phyloP scores from a whole-genome alignment of 345 rosid species.

The Stellera chamaejasme region DNA sequence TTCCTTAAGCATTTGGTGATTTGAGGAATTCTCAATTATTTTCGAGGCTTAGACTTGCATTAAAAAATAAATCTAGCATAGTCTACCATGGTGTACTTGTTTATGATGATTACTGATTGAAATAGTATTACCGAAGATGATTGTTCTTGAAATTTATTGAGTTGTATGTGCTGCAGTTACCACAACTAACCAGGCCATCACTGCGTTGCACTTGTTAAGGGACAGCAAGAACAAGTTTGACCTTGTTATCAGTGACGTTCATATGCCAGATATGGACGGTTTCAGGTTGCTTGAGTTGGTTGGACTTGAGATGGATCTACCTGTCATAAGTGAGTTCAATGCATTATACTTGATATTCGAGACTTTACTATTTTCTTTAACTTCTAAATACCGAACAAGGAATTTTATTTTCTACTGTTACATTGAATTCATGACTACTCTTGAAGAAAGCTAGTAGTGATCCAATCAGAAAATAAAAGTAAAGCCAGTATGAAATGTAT shows the following conservation, averaged over 20 bases:
- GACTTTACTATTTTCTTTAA: neutral
- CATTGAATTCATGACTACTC: neutral
- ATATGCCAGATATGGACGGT: conserved; percentile 88
- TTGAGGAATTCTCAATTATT: neutral
- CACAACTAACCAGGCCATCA: conserved; percentile 44
- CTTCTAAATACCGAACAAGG: neutral
- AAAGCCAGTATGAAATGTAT: too few species aligned
- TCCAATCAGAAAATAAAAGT: too few species aligned
- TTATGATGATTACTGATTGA: neutral
- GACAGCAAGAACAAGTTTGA: conserved; percentile 67
- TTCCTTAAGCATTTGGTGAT: conserved; percentile 11
- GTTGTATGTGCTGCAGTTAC: conserved; percentile 46
- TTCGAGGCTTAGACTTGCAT: conserved; percentile 5
- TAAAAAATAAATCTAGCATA: neutral
- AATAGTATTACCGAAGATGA: neutral
- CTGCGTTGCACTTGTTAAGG: conserved; percentile 55
- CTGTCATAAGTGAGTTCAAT: conserved; percentile 58
- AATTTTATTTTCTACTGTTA: neutral
- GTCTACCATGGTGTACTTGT: conserved; percentile 9
- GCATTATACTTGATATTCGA: conserved; percentile 5
- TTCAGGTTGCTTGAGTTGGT: conserved; percentile 75
- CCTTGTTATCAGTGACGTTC: conserved; percentile 70
- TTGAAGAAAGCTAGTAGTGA: too few species aligned
- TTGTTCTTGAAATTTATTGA: conserved; percentile 7
- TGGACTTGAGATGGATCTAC: conserved; percentile 83